Conservation (phyloP, 768 basidiomycete genomes). For the Antrodiella citrinella region DNA sequence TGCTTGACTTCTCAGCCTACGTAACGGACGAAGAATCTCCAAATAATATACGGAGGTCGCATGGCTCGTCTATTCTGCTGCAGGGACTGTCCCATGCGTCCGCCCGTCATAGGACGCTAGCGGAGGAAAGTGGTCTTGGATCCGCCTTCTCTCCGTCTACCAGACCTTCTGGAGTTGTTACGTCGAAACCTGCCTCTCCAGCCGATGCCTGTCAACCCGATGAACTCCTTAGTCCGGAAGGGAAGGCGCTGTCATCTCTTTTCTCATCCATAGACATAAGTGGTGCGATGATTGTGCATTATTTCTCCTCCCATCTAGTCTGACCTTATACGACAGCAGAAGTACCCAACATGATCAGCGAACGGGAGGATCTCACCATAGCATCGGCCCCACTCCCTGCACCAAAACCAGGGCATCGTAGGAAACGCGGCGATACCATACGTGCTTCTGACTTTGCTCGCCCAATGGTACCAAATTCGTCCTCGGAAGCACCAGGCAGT, state of each 20-base stretch:
- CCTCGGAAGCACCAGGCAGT: too few species aligned
- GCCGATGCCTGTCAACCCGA: background rate
- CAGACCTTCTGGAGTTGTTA: background rate
- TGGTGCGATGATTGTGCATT: background rate
- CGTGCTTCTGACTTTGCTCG: conserved; percentile 38
- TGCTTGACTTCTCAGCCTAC: conserved; percentile 20
- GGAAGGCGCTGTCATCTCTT: background rate
- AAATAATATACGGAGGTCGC: background rate
- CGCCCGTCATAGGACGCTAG: background rate
- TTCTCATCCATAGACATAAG: background rate
- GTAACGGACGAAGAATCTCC: conserved; percentile 7
- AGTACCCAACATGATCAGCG: background rate
- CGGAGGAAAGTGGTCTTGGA: conserved; percentile 1
- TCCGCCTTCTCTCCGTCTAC: conserved; percentile 10
- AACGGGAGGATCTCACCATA: too few species aligned
- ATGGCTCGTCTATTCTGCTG: background rate
- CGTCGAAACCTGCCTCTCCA: background rate
- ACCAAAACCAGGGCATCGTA: conserved; percentile 9
- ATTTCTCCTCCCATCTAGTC: background rate
- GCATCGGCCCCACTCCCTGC: too few species aligned
- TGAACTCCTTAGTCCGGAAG: background rate
- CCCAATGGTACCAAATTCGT: conserved; percentile 4
- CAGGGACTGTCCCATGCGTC: background rate
- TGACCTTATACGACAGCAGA: background rate
- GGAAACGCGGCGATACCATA: conserved; percentile 43